These are phyloP conservation scores for Rhizomucor miehei DNA, from an alignment of 371 early-diverging fungal species.

Conservation along the genomic window DNA sequence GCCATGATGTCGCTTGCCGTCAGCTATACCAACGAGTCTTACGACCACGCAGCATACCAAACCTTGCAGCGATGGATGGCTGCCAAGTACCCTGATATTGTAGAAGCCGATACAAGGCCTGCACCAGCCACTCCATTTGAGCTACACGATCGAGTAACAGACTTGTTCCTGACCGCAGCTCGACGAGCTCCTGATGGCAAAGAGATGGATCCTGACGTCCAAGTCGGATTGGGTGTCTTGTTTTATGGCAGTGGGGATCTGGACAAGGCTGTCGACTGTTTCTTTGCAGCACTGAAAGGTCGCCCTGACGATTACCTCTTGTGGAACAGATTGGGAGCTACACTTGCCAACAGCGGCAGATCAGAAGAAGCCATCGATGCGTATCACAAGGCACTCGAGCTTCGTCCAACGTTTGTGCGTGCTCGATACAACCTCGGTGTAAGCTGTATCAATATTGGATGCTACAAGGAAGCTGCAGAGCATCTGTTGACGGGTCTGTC, in stretches of 20 bases:
- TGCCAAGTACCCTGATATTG: slow-evolving; percentile 38
- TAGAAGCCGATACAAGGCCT: slow-evolving; percentile 15
- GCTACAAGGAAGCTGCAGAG: slow-evolving; percentile 92
- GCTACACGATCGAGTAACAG: slow-evolving; percentile 72
- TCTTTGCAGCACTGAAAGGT: slow-evolving; percentile 86
- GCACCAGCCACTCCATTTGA: slow-evolving; percentile 42
- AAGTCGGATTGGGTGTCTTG: slow-evolving; percentile 92
- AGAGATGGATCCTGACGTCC: slow-evolving; percentile 87
- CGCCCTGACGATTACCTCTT: slow-evolving; percentile 94
- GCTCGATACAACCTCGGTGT: slow-evolving; percentile 96
- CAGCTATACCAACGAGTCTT: slow-evolving; percentile 91
- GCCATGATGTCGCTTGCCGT: slow-evolving; percentile 87
- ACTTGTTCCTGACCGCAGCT: slow-evolving; percentile 78
- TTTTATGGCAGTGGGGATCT: slow-evolving; percentile 90
- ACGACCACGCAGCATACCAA: slow-evolving; percentile 54
- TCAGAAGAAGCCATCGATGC: slow-evolving; percentile 89
- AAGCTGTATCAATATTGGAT: slow-evolving; percentile 89
- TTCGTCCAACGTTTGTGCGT: slow-evolving; percentile 93
- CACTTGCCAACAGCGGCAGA: slow-evolving; percentile 86
- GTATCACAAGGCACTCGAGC: slow-evolving; percentile 89
- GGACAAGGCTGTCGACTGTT: slow-evolving; percentile 96
- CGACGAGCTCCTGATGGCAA: slow-evolving; percentile 66
- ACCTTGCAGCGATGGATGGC: slow-evolving; percentile 49
- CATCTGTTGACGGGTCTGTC: slow-evolving; percentile 87
- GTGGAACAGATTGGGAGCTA: slow-evolving; percentile 97